phyloP scores from a whole-genome alignment of 2,329 filamentous ascomycete genomes.

The Clonostachys chloroleuca region DNA sequence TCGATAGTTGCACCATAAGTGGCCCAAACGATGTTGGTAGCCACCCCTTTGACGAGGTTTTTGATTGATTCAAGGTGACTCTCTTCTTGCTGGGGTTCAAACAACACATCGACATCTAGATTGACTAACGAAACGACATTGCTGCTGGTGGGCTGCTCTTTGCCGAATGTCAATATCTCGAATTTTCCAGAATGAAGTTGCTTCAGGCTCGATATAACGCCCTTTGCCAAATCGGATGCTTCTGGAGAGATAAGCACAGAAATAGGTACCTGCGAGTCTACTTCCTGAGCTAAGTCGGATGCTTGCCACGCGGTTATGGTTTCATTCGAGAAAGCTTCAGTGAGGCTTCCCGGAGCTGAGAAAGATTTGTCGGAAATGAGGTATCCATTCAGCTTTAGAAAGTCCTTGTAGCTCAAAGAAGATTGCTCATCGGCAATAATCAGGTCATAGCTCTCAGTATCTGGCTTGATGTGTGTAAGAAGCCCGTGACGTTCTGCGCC shows the following conservation, averaged over 20 bases:
- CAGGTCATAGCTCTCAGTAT: neutral
- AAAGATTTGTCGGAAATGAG: neutral
- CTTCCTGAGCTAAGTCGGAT: too few relatives aligned
- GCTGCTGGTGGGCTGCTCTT: neutral
- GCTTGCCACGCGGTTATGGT: too few relatives aligned
- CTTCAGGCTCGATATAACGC: neutral
- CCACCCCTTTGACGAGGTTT: constrained; percentile 10
- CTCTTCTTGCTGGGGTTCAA: neutral
- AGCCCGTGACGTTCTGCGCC: neutral
- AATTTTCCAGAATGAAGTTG: neutral
- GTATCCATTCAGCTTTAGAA: neutral
- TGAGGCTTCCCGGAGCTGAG: too few relatives aligned
- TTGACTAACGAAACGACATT: neutral
- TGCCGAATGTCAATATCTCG: neutral
- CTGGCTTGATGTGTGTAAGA: neutral
- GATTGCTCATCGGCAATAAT: neutral
- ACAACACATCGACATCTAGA: neutral
- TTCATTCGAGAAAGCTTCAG: too few relatives aligned
- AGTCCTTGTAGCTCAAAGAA: neutral
- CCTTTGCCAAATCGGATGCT: neutral
- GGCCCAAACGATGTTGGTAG: constrained; percentile 5
- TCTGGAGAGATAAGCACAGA: too few relatives aligned
- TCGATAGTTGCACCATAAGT: constrained; percentile 8
- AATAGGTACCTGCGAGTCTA: too few relatives aligned
- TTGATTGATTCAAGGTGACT: neutral